Evolutionary conservation across 2,329 filamentous ascomycete species (phyloP).

Genomic region (Aspergillus nomiae): DNA sequence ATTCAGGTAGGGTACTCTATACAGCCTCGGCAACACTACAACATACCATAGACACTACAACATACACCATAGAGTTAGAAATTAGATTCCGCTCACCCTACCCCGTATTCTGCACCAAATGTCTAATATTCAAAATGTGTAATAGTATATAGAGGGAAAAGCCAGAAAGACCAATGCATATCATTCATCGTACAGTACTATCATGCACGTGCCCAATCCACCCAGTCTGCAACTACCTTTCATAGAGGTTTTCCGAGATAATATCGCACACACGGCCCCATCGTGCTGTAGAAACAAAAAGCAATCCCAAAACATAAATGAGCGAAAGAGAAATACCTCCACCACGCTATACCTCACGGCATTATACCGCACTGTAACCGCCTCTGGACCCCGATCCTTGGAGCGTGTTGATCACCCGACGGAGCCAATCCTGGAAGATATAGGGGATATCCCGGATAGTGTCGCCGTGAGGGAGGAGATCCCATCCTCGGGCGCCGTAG

Average conservation of each 20-base stretch:
- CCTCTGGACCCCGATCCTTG: slow-evolving; percentile 82
- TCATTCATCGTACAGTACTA: slow-evolving; percentile 2
- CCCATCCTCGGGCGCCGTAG: slow-evolving; percentile 93
- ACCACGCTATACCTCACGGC: background rate
- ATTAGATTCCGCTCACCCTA: background rate
- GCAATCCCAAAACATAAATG: background rate
- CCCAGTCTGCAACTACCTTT: background rate
- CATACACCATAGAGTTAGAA: background rate
- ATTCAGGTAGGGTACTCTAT: too few species aligned
- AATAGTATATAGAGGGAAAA: background rate
- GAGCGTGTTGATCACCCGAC: slow-evolving; percentile 77
- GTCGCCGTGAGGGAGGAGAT: slow-evolving; percentile 89
- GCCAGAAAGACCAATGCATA: background rate
- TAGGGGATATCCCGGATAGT: slow-evolving; percentile 91
- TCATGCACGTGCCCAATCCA: background rate
- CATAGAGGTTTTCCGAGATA: background rate
- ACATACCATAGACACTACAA: background rate
- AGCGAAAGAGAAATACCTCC: background rate
- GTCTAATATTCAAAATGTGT: background rate
- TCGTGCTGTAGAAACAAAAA: background rate
- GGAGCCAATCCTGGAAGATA: slow-evolving; percentile 82
- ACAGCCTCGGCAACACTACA: background rate
- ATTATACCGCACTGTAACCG: slow-evolving; percentile 89
- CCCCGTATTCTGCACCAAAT: background rate
- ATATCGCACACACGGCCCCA: background rate